Conservation (phyloP, 2,329 filamentous ascomycete species). For the Xylariales sp. region DNA sequence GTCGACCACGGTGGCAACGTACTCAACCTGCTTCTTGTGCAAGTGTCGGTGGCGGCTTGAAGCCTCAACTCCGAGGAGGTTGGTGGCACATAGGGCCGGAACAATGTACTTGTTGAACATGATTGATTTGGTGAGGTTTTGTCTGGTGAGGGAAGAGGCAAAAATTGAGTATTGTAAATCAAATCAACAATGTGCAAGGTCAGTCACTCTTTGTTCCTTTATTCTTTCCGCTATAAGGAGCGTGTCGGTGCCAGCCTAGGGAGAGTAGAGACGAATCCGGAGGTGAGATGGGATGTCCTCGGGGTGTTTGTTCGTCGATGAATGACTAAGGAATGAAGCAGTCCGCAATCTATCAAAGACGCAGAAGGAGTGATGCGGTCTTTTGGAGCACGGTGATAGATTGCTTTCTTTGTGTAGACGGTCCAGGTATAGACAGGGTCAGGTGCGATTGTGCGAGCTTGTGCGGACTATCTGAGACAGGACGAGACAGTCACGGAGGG, state of each 20-base stretch:
- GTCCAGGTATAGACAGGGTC: too few species aligned
- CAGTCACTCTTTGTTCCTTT: too few species aligned
- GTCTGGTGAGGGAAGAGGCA: neutral
- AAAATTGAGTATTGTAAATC: neutral
- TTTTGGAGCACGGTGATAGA: too few species aligned
- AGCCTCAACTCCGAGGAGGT: conserved; percentile 21
- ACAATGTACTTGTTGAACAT: conserved; percentile 26
- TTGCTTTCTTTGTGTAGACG: too few species aligned
- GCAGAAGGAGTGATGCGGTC: conserved; percentile 18
- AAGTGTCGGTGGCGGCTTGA: conserved; percentile 19
- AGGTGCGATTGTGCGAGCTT: too few species aligned
- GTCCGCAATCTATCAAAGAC: conserved; percentile 25
- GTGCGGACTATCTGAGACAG: too few species aligned
- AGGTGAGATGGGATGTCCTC: too few species aligned
- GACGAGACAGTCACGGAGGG: conserved; percentile 8
- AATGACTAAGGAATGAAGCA: conserved; percentile 11
- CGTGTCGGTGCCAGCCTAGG: conserved; percentile 8
- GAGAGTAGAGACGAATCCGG: too few species aligned
- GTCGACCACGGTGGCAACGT: conserved; percentile 22
- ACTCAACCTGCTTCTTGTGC: conserved; percentile 23
- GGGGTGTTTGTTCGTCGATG: neutral
- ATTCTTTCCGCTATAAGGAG: conserved; percentile 8
- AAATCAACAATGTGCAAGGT: neutral
- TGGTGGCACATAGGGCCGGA: conserved; percentile 23
- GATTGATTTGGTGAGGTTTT: conserved; percentile 5